Base-by-base conservation (phyloP, 2,329 filamentous ascomycete genomes). In the Xylariaceae sp. region DNA sequence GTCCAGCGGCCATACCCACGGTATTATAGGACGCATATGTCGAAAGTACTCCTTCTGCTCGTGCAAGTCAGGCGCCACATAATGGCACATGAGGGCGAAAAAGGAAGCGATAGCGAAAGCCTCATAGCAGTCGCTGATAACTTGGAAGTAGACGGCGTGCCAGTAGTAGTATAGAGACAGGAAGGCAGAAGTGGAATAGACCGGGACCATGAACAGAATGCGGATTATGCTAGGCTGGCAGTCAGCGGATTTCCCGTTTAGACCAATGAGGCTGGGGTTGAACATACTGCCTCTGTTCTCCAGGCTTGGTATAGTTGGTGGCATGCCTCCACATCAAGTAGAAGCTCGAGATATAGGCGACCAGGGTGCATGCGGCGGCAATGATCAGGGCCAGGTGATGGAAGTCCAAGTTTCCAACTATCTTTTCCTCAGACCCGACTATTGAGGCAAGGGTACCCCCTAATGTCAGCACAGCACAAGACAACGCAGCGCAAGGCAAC, bases 61-160 rank as follows among this genome's bases (percentile, higher is more conserved):
- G 72, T 93, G 90, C 20, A 96, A 75, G 64, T 88, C 86, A 7
- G 89, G 88, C 4, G 88, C 89, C 59, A 91, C 81, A 72, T 95
- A 95, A 68, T 91, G 83, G 71, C 90, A 95, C 68, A 96, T 77
- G 45, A 96, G 79, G 7, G 89, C 86, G 74, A 96, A 96, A 79
- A 96, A 96, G 61, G 89, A 90, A 26, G 89, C 88, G 62, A 96
- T 93, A 54, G 90, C 90, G 67, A 96, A 93, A 10, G 91, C 90
- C 76, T 96, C 91, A 73, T 96, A 96, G 74, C 90, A 93, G 71
- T 95, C 89, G 66, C 89, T 86, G 43, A 93, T 77, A 50, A 95
- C 87, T 68, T 90, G 82, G 71, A 89, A 95, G 76, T 96, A 96
- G 54, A 95, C 84, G 47, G 88, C 85, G 67, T 92, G 83, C 71